These are phyloP conservation scores for Cladorrhinum sp. DNA, from an alignment of 2,329 filamentous ascomycete species.

Conservation along the genomic window DNA sequence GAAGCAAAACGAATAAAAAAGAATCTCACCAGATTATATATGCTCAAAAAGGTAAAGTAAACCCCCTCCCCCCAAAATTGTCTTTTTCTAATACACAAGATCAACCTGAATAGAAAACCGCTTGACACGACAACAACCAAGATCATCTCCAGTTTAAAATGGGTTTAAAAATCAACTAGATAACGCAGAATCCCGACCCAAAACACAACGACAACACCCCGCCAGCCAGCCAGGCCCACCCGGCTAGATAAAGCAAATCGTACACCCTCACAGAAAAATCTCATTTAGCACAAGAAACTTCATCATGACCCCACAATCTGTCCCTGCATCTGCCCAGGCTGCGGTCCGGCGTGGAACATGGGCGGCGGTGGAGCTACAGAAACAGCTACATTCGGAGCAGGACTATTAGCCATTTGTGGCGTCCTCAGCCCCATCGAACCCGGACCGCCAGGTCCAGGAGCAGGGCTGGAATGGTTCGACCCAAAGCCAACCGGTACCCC, in stretches of 20 bases:
- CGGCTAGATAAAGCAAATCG: neutral
- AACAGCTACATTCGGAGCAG: slow-evolving; percentile 3
- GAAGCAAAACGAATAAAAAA: too few species aligned
- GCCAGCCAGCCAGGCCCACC: neutral
- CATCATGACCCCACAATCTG: neutral
- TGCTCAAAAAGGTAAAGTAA: too few species aligned
- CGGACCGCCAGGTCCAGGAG: slow-evolving; percentile 25
- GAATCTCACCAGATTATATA: too few species aligned
- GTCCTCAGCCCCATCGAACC: slow-evolving; percentile 24
- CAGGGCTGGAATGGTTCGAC: slow-evolving; percentile 31
- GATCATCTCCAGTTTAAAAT: too few species aligned
- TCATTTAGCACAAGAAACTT: too few species aligned
- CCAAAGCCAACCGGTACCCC: slow-evolving; percentile 13
- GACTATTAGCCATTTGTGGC: slow-evolving; percentile 32
- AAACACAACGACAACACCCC: neutral
- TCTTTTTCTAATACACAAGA: neutral
- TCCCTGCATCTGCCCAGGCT: neutral
- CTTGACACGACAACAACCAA: neutral
- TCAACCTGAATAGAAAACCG: neutral
- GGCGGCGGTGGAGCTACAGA: neutral
- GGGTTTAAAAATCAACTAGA: too few species aligned
- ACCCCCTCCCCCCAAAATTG: too few species aligned
- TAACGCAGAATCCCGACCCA: too few species aligned
- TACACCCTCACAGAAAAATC: neutral
- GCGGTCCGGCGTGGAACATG: neutral